Evolutionary conservation across 2,329 filamentous ascomycete genomes (phyloP).

Genomic region (Pseudogymnoascus sp.): DNA sequence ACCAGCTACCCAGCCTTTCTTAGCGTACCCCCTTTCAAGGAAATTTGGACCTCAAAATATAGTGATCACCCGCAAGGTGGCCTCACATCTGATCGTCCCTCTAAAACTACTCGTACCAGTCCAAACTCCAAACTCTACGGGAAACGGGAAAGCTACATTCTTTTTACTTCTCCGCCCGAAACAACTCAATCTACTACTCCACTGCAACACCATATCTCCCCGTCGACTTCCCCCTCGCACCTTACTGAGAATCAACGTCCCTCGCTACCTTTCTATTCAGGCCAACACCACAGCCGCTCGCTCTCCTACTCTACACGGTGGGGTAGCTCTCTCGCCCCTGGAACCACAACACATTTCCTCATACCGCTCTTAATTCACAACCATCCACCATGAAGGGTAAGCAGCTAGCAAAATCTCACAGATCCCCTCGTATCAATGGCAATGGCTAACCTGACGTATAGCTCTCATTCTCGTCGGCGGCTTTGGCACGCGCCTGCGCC

Average conservation of each 20-base stretch:
- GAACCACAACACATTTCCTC: not conserved
- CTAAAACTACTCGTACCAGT: slow-evolving; percentile 4
- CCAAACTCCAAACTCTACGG: not conserved
- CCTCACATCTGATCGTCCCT: slow-evolving; percentile 8
- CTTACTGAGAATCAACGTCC: not conserved
- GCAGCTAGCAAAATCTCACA: slow-evolving; percentile 11
- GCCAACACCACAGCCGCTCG: not conserved
- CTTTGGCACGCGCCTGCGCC: slow-evolving; percentile 95
- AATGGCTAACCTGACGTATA: slow-evolving; percentile 35
- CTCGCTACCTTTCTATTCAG: not conserved
- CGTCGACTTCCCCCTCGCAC: not conserved
- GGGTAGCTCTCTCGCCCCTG: slow-evolving; percentile 8
- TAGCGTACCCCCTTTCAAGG: slow-evolving; percentile 9
- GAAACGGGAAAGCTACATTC: slow-evolving; percentile 4
- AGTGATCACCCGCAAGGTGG: slow-evolving; percentile 12
- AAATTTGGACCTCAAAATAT: slow-evolving; percentile 27
- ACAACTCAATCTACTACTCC: not conserved
- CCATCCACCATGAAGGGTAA: slow-evolving; percentile 30
- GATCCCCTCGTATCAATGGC: not conserved
- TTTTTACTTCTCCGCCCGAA: not conserved
- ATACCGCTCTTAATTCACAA: slow-evolving; percentile 14
- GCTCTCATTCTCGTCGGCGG: slow-evolving; percentile 98
- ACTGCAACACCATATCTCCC: slow-evolving; percentile 7
- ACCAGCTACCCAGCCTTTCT: not conserved
- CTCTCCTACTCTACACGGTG: slow-evolving; percentile 1